Evolutionary conservation across 1,284 basidiomycete genomes (phyloP), one percentile per base, ranked within the genome.

Genomic region (Marasmius sp.): DNA sequence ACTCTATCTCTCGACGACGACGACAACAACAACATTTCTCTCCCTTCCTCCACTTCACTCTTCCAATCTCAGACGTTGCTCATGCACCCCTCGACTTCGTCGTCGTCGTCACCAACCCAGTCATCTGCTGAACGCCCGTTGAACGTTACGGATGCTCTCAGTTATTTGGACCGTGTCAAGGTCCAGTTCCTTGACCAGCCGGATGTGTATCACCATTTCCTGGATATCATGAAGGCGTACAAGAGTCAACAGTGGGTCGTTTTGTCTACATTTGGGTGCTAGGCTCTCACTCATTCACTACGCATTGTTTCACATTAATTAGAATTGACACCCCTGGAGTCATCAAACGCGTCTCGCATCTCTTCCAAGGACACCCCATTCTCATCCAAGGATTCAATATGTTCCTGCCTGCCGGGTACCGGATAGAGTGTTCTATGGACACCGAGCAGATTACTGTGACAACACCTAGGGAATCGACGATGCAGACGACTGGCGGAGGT

Each of bases 221-320:
- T 98, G 70, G 95, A 97, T 71, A 97, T 98, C 67, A 98, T 98
- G 96, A 98, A 98, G 77, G 95, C 98, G 72, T 97, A 97, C 77
- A 97, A 97, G 78, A 91, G 90, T 61, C 92, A 95, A 69, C 77
- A 86, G 94, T 96, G 70, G 70, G 88, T 81, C 16, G 57, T 36
- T 54, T 43, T 12, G 39, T 37, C 12, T 61, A 64, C 65, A 22
- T 33, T 50, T 37, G 18, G 18, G 53, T n/a, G 11, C 20, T 57
- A n/a, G n/a, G n/a, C 38, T 6, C 18, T 27, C 36, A 38, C 45
- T 47, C 45, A 12, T 16, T 2, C 16, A 16, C 6, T 20, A 16
- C 1, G n/a, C 20, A 33, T 39, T 22, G 14, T 7, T 18, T n/a
- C n/a, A n/a, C n/a, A n/a, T n/a, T n/a, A n/a, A 50, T 33, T 70